Conservation (phyloP, 2,329 filamentous ascomycete genomes). For the Cytospora mali region DNA sequence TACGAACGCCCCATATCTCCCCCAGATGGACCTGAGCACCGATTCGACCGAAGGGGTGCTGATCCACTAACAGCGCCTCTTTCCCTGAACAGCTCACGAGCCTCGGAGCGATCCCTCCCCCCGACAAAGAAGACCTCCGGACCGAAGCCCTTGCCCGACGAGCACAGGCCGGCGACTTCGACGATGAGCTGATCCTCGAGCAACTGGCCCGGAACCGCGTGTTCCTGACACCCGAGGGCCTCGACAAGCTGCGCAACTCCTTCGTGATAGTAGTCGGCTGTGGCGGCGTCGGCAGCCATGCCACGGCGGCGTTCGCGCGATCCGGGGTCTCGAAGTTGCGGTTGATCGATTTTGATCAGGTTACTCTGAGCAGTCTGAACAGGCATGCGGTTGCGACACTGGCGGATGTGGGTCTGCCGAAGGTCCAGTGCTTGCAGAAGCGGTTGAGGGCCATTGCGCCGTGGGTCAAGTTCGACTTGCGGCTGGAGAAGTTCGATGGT, state of each 20-base stretch:
- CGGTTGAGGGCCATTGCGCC: constrained; percentile 84
- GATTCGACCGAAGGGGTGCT: constrained; percentile 18
- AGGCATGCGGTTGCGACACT: constrained; percentile 94
- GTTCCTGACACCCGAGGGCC: constrained; percentile 81
- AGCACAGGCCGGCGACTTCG: constrained; percentile 65
- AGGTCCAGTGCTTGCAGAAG: constrained; percentile 81
- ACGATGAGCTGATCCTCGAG: constrained; percentile 85
- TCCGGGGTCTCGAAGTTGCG: constrained; percentile 88
- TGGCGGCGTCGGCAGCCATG: constrained; percentile 94
- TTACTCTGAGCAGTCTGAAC: constrained; percentile 91
- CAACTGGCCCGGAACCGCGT: constrained; percentile 91
- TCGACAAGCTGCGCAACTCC: constrained; percentile 75
- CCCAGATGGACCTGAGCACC: constrained; percentile 30
- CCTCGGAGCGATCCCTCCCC: constrained; percentile 53
- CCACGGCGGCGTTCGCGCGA: constrained; percentile 79
- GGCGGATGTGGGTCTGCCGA: constrained; percentile 89
- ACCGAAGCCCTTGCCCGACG: constrained; percentile 61
- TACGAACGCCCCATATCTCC: not conserved
- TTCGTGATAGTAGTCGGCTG: constrained; percentile 91
- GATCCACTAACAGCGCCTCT: constrained; percentile 28
- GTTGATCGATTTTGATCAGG: constrained; percentile 96
- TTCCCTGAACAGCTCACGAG: constrained; percentile 55
- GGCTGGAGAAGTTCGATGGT: constrained; percentile 80
- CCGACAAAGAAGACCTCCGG: constrained; percentile 63
- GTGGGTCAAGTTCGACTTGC: constrained; percentile 88